Base-by-base conservation (phyloP, 345 rosid species). In the Cardamine resedifolia region DNA sequence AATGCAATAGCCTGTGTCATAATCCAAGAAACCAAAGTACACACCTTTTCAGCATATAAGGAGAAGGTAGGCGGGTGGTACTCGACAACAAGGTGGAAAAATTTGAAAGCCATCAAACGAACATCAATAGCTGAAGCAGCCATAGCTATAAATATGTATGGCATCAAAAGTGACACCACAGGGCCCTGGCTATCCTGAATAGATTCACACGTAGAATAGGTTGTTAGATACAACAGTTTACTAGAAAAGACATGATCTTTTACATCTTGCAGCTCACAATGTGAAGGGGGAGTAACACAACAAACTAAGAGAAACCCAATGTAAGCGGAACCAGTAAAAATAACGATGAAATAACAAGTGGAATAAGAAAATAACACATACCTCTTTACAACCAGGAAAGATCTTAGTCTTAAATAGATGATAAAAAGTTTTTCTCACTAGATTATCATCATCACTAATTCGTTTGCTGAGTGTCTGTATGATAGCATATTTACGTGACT, bases 71-170 rank as follows among this genome's bases (percentile, higher is more conserved):
- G 79, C 16, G 93, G 90, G 78, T 89, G 65, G 73, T 79, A 72
- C 65, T 88, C 84, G 15, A 95, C 86, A 66, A 86, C 85, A 49
- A 85, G 93, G 64, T 90, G 86, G 50, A 85, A 74, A 77, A 87
- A 83, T 52, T 80, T 87, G 85, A 95, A 91, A 66, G 97, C 97
- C 93, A 85, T 89, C 84, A 91, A 70, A 58, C 95, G 96, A 77
- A 95, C 86, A 21, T 95, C 97, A 61, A 89, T 61, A 18, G 86
- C 77, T 68, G 88, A 83, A 80, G 85, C 68, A 43, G 90, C 84
- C 99, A 89, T 91, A 15, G 93, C 96, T 27, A 66, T 83, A 66
- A 91, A 95, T 64, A 91, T 86, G 66, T 85, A 85, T 14, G 88
- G 76, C 96, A 89, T 87, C 86, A 89, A 76, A 68, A 83, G 81